Percentiles rank a stretch among this genome's conserved stretches.
phyloP scores from a whole-genome alignment of 352 stramenopile genomes.

The Phytopythium sindhum region DNA sequence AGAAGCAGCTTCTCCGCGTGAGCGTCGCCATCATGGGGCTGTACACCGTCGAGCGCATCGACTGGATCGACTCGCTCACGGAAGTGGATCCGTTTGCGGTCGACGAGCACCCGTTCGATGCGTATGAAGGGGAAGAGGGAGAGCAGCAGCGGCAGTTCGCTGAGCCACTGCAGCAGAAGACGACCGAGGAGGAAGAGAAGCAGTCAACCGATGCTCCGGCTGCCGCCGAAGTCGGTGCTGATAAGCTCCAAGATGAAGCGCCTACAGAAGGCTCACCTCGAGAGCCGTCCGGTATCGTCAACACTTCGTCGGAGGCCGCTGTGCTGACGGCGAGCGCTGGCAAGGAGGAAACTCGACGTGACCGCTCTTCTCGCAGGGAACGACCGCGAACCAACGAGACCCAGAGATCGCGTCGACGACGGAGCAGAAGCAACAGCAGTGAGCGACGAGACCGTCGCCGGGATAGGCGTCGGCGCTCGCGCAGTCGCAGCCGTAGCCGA shows the following conservation, averaged over 20 bases:
- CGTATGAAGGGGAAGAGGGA: conserved; percentile 13
- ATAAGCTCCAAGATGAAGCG: background rate
- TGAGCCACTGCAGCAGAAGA: background rate
- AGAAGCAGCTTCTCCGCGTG: conserved; percentile 40
- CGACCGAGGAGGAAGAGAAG: conserved; percentile 8
- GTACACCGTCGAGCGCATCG: conserved; percentile 50
- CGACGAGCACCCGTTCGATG: conserved; percentile 34
- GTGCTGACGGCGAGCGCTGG: background rate
- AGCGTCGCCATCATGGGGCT: conserved; percentile 55
- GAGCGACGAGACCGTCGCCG: conserved; percentile 17
- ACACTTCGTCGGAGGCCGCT: background rate
- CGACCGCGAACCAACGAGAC: background rate
- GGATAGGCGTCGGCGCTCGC: background rate
- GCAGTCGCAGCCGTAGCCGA: conserved; percentile 13
- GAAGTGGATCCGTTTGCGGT: conserved; percentile 62
- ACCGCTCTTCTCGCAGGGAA: background rate
- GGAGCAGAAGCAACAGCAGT: conserved; percentile 14
- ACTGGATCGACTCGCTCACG: conserved; percentile 75
- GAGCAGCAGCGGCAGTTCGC: background rate
- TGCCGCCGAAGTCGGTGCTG: background rate
- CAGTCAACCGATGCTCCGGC: background rate
- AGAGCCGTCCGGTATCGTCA: background rate
- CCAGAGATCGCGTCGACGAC: background rate
- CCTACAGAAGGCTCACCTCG: background rate
- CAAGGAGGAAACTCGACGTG: background rate